Evolutionary conservation across 225 moss, liverwort and hornwort species (phyloP).

Genomic region (Ulota crispa): DNA sequence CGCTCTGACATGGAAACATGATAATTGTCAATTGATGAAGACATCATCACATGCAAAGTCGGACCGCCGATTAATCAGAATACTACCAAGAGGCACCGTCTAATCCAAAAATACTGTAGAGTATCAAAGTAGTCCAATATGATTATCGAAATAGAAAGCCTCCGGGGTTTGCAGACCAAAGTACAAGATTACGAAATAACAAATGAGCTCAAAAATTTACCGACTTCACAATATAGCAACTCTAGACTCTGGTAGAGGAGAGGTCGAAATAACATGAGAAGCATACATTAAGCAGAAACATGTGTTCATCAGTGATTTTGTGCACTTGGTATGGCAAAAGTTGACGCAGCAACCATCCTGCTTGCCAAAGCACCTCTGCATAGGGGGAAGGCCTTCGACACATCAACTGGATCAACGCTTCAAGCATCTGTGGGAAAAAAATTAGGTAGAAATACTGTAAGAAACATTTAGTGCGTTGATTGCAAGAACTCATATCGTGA

Average conservation of each 20-base stretch:
- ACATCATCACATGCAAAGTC: neutral
- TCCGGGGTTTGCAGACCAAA: neutral
- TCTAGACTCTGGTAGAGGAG: conserved; percentile 1
- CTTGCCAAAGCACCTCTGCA: conserved; percentile 97
- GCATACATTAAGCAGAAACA: conserved; percentile 82
- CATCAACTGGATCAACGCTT: conserved; percentile 86
- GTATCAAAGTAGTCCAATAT: neutral
- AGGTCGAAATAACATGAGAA: neutral
- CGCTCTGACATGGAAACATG: conserved; percentile 55
- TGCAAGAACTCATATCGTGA: neutral
- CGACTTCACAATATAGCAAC: neutral
- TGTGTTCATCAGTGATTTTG: conserved; percentile 66
- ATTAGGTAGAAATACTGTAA: neutral
- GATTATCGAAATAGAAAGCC: neutral
- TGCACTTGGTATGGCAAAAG: conserved; percentile 84
- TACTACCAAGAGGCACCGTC: conserved; percentile 8
- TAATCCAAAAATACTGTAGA: conserved; percentile 11
- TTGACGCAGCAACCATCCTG: conserved; percentile 95
- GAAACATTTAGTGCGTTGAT: neutral
- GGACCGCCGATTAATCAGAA: neutral
- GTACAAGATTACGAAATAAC: neutral
- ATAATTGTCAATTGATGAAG: conserved; percentile 6
- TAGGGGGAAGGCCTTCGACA: conserved; percentile 87
- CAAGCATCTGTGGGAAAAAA: conserved; percentile 67
- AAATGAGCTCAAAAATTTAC: neutral